Evolutionary conservation across 73 alveolate species (phyloP), one percentile per base, ranked within the genome.

Genomic region (Symbiodinium pilosum): DNA sequence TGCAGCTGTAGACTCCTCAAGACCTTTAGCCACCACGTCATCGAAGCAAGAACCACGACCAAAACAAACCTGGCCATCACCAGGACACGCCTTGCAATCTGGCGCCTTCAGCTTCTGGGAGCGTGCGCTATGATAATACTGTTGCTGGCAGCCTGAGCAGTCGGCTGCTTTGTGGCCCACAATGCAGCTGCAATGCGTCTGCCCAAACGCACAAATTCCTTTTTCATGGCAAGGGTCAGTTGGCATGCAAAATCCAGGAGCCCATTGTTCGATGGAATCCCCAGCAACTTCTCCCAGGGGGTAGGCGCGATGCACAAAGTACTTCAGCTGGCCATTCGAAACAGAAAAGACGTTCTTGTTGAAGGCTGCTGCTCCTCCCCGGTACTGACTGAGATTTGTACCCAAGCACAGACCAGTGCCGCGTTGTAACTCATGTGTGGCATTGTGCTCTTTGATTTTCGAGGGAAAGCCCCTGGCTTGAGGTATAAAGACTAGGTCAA

Each of bases 31-130:
- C 14, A 26, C 4, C 11, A 44, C 86, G 4, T 42, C 42, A 59
- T 87, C 94, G 71, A 87, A 87, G 94, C 94, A 87, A 3, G 28
- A 34, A 21, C 94, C 94, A 16, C 94, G 94, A 40, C 94, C 94
- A 9, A 36, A 32, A 42, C 94, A 87, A 14, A 28, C 84, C 64
- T 87, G 14, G 56, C 43, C 84, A 36, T 24, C 94, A 39, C 94
- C 94, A 0, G 94, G 94, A 59, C 94, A 87, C 30, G 94, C 85
- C 6, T 24, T 16, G 85, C 94, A 87, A 21, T 32, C 30, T 26
- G 52, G 94, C 43, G 36, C 26, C 69, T 40, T 39, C 14, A 84
- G 85, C 56, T 12, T 2, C n/a, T 20, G 41, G 85, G 21, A 4
- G 5, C 20, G 83, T 26, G 34, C 59, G 7, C 84, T n/a, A n/a